A percentile compares a stretch with the other conserved stretches of the same genome.
These are phyloP conservation scores for Penicillium sp. DNA, from an alignment of 2,329 filamentous ascomycete genomes.

Conservation along the genomic window DNA sequence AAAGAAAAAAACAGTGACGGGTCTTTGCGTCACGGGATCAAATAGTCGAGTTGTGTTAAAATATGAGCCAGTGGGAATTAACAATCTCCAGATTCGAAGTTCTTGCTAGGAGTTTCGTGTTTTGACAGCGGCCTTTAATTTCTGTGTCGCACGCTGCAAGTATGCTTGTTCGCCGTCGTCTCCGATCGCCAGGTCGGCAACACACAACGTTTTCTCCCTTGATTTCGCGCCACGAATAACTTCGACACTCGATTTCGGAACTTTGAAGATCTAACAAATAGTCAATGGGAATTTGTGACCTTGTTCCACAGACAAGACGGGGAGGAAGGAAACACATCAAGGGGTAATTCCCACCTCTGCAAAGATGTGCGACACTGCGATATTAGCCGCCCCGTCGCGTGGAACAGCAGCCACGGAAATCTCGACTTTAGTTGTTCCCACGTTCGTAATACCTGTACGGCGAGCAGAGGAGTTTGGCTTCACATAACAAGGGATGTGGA, in stretches of 20 bases:
- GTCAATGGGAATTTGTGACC: background rate
- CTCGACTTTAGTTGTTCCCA: slow-evolving; percentile 59
- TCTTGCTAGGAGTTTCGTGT: background rate
- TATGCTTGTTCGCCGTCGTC: slow-evolving; percentile 32
- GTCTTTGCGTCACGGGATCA: slow-evolving; percentile 21
- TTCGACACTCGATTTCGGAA: slow-evolving; percentile 63
- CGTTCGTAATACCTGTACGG: slow-evolving; percentile 58
- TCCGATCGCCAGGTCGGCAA: slow-evolving; percentile 29
- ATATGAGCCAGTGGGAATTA: background rate
- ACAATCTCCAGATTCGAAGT: background rate
- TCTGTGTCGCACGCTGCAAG: slow-evolving; percentile 20
- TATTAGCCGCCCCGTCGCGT: slow-evolving; percentile 66
- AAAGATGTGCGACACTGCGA: slow-evolving; percentile 61
- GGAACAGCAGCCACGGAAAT: slow-evolving; percentile 65
- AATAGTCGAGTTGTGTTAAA: background rate
- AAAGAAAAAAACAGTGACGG: slow-evolving; percentile 10
- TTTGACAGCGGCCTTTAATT: slow-evolving; percentile 18
- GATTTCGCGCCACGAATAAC: slow-evolving; percentile 63
- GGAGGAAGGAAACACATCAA: background rate
- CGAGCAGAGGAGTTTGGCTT: slow-evolving; percentile 63
- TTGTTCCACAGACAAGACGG: background rate
- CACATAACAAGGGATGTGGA: slow-evolving; percentile 65
- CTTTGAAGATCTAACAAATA: slow-evolving; percentile 50
- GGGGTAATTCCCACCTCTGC: slow-evolving; percentile 50
- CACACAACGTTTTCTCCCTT: slow-evolving; percentile 59